A percentile compares a stretch with the other conserved stretches of the same genome.
These are phyloP conservation scores for Puccinia triticina DNA, from an alignment of 1,284 basidiomycete species.

Conservation along the genomic window DNA sequence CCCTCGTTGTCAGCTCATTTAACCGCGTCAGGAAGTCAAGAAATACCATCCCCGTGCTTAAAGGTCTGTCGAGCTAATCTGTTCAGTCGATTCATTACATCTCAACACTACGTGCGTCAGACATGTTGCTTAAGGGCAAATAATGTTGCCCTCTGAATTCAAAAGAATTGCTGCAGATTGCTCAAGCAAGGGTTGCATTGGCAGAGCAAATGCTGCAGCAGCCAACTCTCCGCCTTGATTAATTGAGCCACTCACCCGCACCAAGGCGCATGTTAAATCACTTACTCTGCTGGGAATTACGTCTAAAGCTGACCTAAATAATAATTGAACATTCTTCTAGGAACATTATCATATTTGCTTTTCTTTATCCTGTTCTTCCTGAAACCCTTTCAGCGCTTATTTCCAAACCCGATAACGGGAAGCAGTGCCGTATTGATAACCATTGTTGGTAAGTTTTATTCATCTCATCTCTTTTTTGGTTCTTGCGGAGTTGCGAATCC, in stretches of 20 bases:
- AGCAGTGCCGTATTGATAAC: conserved; percentile 49
- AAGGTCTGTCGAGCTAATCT: background rate
- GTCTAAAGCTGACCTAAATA: background rate
- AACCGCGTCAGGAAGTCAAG: background rate
- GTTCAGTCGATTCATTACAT: background rate
- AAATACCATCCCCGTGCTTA: background rate
- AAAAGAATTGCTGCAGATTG: no score
- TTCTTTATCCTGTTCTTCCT: conserved; percentile 59
- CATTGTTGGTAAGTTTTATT: conserved; percentile 1
- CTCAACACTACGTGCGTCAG: background rate
- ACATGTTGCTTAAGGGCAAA: background rate
- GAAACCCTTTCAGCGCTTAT: conserved; percentile 56
- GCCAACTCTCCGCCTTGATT: no score
- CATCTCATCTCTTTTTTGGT: background rate
- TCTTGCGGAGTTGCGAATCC: background rate
- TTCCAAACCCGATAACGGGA: conserved; percentile 56
- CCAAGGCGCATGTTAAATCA: background rate
- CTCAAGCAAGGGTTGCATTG: no score
- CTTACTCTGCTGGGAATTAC: background rate
- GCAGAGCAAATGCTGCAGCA: no score
- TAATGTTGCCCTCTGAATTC: no score
- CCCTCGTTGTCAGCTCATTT: background rate
- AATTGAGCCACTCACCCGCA: no score
- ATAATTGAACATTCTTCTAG: conserved; percentile 35
- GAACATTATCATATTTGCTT: conserved; percentile 58